Percentiles rank a stretch among this genome's conserved stretches.
Evolutionary conservation across 1,284 basidiomycete species (phyloP).

Genomic region (Clitocybe nebularis): DNA sequence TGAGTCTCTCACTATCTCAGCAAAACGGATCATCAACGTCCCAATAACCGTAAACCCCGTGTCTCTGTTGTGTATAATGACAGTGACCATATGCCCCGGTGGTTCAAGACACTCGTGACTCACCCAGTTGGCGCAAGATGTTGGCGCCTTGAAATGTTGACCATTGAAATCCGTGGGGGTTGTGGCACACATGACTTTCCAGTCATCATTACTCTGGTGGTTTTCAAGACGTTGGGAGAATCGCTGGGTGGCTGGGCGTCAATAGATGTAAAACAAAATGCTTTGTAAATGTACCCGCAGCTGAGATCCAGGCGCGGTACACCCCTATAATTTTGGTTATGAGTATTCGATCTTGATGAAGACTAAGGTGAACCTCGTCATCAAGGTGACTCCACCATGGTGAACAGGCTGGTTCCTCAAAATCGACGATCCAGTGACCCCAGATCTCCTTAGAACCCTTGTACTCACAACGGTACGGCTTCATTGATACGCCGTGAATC

Average conservation of each 20-base stretch:
- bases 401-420: background rate
- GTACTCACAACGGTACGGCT: background rate
- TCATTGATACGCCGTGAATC: background rate
- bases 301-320: background rate
- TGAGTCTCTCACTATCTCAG: too few species aligned
- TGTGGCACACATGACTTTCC: background rate
- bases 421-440: background rate
- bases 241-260: background rate
- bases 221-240: background rate
- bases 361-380: background rate
- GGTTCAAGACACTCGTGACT: background rate
- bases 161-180: background rate
- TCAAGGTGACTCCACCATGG: background rate
- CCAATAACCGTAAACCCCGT: background rate
- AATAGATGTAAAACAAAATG: background rate
- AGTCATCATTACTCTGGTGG: background rate
- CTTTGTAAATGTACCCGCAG: background rate
- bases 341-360: background rate
- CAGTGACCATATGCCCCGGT: background rate
- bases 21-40: background rate
- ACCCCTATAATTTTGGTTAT: background rate
- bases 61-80: background rate
- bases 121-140: background rate
- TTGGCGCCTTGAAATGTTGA: background rate
- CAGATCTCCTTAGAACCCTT: background rate